These are phyloP conservation scores for Penstemon barbatus DNA, from an alignment of 257 asterid species.

Conservation along the genomic window DNA sequence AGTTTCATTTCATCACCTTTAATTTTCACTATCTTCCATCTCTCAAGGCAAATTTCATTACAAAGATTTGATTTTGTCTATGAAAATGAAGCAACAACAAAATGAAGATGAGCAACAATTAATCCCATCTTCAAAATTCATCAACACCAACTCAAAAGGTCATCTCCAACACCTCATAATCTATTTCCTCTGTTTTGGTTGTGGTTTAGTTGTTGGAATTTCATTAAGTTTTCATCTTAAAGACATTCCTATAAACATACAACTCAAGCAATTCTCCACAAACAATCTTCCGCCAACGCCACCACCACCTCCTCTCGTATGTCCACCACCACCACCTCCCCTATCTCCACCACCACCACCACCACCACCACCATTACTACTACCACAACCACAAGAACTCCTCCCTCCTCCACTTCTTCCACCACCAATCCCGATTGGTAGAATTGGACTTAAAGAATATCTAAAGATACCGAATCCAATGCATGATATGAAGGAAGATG, in stretches of 20 bases:
- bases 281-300: background rate
- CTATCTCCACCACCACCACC: background rate
- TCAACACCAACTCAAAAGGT: constrained; percentile 27
- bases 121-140: constrained; percentile 26
- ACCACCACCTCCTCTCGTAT: background rate
- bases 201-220: constrained; percentile 70
- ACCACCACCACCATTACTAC: background rate
- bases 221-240: constrained; percentile 48
- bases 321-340: background rate
- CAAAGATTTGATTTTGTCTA: background rate
- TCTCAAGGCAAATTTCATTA: background rate
- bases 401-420: constrained; percentile 16
- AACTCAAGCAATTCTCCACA: constrained; percentile 27
- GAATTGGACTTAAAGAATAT: constrained; percentile 37
- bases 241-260: constrained; percentile 32
- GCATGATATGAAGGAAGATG: constrained; percentile 70
- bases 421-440: background rate
- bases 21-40: background rate
- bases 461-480: constrained; percentile 33
- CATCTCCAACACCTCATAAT: constrained; percentile 46
- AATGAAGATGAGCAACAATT: constrained; percentile 31
- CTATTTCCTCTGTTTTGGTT: constrained; percentile 63
- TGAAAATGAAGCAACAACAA: background rate
- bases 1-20: background rate
- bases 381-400: background rate